Base-by-base conservation (phyloP, 2,329 filamentous ascomycete species). In the Tolypocladium ophioglossoides region DNA sequence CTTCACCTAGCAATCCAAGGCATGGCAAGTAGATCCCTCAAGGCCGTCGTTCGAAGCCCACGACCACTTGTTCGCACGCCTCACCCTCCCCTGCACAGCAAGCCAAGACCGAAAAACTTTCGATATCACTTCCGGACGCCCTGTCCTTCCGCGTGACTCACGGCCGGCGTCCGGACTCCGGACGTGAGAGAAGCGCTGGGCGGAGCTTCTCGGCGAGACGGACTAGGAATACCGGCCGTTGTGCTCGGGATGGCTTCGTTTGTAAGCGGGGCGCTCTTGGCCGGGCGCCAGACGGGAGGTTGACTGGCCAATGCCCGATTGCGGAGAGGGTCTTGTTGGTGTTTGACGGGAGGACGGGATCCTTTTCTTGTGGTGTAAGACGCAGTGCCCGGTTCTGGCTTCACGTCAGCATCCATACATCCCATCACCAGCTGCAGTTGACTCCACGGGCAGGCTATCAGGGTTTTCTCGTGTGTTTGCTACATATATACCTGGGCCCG, bases 201-300 rank as follows among this genome's bases (percentile, higher is more conserved):
- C 34, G 16, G 38, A 20, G 20, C 4, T 8, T 34, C 1, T 54
- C 54, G 56, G 56, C 56, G 56, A 58, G 54, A 54, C 54, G 18
- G 53, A 56, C 37, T 9, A 16, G 54, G 56, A 20, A 30, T 58
- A 54, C 54, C 40, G 56, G 24, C 49, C 27, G 44, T 20, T 14
- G 37, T 6, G 40, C 4, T 7, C 3, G 10, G 10, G 11, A 34
- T 34, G 27, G 16, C 24, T n/a, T 8, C 24, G 44, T 9, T 7
- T 12, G 9, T 7, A 18, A 24, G 18, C 11, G 11, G 41, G 41
- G 41, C 16, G 44, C 18, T 12, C 44, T 18, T 27, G 22, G 9
- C 27, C 1, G 10, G 44, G 24, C 18, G 27, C 44, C 27, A 32
- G 18, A 8, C 41, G 24, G 44, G 20, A 30, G 8, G 30, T 12